Evolutionary conservation across 1,139 yeast species (phyloP), one percentile per base, ranked within the genome.

Genomic region (Yamadazyma friedrichii): DNA sequence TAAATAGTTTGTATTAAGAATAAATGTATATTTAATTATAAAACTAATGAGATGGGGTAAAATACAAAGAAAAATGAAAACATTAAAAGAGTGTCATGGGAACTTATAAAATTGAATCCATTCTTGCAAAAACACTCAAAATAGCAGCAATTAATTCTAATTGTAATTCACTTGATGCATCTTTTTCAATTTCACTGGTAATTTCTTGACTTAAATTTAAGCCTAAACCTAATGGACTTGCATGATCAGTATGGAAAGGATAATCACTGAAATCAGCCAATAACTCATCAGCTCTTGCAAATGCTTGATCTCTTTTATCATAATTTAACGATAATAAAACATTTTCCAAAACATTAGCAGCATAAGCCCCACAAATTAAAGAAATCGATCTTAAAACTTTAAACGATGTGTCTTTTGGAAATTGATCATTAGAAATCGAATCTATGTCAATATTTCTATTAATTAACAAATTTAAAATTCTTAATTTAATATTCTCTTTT

Each of bases 331-430:
- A 76, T 38, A 84, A 74, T 44, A 91, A 73, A 6, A 89, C 95
- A 58, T 93, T 94, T 59, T 93, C 99, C 54, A 93, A 76, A 13
- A 93, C 99, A 58, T 89, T 93, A 35, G 97, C 98, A 33, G 98
- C 97, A 59, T 88, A 88, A 11, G 96, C 80, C 13, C 95, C 95
- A 54, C 93, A 83, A 17, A 89, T 88, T 53, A 94, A 76, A 13
- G 95, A 78, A 38, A 93, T 74, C 4, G 96, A 75, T 55, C 99
- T 79, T 47, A 93, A 72, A 57, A 78, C 75, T 52, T 83, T 79
- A 69, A 80, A 85, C 25, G 86, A 79, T 8, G 88, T 77, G 12
- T 77, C 76, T 17, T 74, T 78, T 2, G 95, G 88, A 62, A 88
- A 88, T 52, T 77, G 81, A 28, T 75, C 79, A 51, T 74, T 76